A percentile compares a stretch with the other conserved stretches of the same genome.
phyloP scores from a whole-genome alignment of 192 early-diverging fungal species.

The Dissophora ornata region DNA sequence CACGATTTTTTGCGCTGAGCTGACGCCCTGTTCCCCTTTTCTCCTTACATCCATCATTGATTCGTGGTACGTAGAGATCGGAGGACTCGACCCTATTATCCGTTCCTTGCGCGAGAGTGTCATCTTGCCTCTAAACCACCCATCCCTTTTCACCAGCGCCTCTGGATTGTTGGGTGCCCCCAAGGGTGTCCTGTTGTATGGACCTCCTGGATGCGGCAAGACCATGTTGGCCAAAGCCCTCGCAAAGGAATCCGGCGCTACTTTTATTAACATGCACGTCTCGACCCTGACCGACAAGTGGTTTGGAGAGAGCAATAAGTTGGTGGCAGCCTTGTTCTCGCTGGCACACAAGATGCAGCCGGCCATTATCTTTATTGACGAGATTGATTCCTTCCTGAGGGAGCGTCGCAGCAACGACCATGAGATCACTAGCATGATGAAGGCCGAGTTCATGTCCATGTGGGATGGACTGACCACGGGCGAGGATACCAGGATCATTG shows the following conservation, averaged over 20 bases:
- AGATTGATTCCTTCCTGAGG: conserved; percentile 97
- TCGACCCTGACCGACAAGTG: conserved; percentile 98
- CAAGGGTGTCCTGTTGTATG: conserved; percentile 95
- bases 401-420: conserved; percentile 91
- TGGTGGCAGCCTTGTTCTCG: conserved; percentile 92
- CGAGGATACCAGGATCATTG: conserved; percentile 73
- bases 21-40: conserved; percentile 2
- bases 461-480: conserved; percentile 96
- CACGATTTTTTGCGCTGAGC: conserved; percentile 11
- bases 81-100: conserved; percentile 93
- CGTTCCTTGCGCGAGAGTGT: conserved; percentile 93
- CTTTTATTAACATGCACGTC: conserved; percentile 97
- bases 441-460: conserved; percentile 99
- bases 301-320: conserved; percentile 97
- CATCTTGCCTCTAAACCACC: conserved; percentile 95
- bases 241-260: conserved; percentile 95
- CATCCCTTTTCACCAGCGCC: conserved; percentile 86
- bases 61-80: conserved; percentile 72
- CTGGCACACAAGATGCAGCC: conserved; percentile 95
- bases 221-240: conserved; percentile 99
- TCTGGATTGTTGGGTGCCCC: conserved; percentile 92
- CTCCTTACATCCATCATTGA: conserved; percentile 1
- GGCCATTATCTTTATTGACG: conserved; percentile 98
- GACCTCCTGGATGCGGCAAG: conserved; percentile 96
- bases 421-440: conserved; percentile 98